Evolutionary conservation across 257 asterid species (phyloP), one percentile per base, ranked within the genome.

Genomic region (Plantago ovata): DNA sequence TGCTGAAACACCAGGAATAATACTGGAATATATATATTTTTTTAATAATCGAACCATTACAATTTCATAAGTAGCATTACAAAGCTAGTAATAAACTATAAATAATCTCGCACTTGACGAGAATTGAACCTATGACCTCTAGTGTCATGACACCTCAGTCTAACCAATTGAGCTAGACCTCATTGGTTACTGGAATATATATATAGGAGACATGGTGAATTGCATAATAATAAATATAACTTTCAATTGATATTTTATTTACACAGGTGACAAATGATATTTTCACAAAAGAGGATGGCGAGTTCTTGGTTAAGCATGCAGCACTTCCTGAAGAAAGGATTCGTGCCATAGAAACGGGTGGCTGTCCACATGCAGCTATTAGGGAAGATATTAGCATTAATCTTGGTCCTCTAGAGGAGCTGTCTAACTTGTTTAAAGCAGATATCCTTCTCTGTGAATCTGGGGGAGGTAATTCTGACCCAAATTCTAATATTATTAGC

Each of bases 271-370:
- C 98, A 38, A 91, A 91, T 38, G 98, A 91, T 70, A 91, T 91
- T 69, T 91, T 91, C 89, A 91, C 96, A 1, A 91, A 87, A 74
- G 98, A 91, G 76, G 98, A 91, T 46, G 98, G 98, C 10, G 96
- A 91, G 57, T 91, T 91, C 81, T 69, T 91, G 71, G 65, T 87
- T 77, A 91, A 91, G 81, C 89, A 85, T 56, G 95, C 95, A 20
- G 96, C 98, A 7, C 95, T 91, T 67, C 95, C 96, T 0, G 96
- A 80, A 79, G 96, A 91, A 65, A 78, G 98, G 77, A 91, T 87
- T 42, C 95, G 96, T 57, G 96, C 96, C 1, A 94, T 91, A 39
- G 98, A 91, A 84, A 91, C 96, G 4, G 98, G 98, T 41, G 98
- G 98, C 20, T 91, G 94, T 60, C 98, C 98, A 1, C 96, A 91